Evolutionary conservation across 2,329 filamentous ascomycete genomes (phyloP).

Genomic region (Xylaria digitata): DNA sequence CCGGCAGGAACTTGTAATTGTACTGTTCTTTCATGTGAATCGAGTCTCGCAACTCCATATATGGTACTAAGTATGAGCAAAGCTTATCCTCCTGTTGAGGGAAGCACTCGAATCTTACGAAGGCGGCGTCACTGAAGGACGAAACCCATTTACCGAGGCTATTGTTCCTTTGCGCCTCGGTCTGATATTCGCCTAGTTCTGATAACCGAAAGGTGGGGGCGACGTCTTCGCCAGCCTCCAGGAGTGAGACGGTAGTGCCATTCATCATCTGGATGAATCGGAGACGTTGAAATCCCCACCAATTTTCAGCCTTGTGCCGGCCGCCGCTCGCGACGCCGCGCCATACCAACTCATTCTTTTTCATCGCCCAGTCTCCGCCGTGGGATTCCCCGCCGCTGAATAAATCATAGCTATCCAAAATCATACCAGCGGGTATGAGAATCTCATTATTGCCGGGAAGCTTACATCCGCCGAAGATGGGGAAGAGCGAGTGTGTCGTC

Average conservation of each 20-base stretch:
- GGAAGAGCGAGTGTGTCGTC: conserved; percentile 65
- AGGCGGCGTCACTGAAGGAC: conserved; percentile 57
- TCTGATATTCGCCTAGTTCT: conserved; percentile 54
- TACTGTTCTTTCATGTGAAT: conserved; percentile 63
- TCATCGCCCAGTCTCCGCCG: conserved; percentile 67
- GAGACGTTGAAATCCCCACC: conserved; percentile 76
- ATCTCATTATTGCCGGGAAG: conserved; percentile 73
- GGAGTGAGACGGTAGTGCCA: conserved; percentile 62
- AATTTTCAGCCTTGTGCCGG: conserved; percentile 61
- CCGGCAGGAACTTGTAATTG: conserved; percentile 72
- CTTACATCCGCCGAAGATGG: conserved; percentile 72
- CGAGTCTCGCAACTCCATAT: conserved; percentile 50
- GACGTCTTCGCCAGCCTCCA: conserved; percentile 56
- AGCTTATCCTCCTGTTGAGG: conserved; percentile 40
- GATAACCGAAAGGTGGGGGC: conserved; percentile 60
- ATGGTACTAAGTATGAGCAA: conserved; percentile 56
- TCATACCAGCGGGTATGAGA: conserved; percentile 73
- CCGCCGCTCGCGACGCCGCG: conserved; percentile 73
- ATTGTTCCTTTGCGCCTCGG: conserved; percentile 48
- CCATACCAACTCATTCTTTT: conserved; percentile 68
- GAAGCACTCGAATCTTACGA: conserved; percentile 56
- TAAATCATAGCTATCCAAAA: conserved; percentile 65
- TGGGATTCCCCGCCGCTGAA: conserved; percentile 66
- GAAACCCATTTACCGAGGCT: conserved; percentile 57
- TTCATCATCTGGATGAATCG: conserved; percentile 76